Base-by-base conservation (phyloP, 139 green algal species). In the Chlamydomonas applanata region DNA sequence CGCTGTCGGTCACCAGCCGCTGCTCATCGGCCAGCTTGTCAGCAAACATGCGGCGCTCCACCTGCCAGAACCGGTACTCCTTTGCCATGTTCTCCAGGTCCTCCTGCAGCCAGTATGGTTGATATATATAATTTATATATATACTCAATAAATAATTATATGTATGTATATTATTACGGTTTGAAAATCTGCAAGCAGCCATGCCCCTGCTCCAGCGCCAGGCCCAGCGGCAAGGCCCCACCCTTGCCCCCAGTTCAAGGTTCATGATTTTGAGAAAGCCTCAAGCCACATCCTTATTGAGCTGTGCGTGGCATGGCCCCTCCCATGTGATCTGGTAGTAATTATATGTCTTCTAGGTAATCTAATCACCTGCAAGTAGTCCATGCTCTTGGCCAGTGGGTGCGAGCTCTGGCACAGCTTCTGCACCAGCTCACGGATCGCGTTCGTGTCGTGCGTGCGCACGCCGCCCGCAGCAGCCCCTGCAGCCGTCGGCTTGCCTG, bases 321-420 rank as follows among this genome's bases (percentile, higher is more conserved):
- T n/a, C n/a, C n/a, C n/a, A n/a, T n/a, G n/a, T n/a, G n/a, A n/a
- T n/a, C n/a, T n/a, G n/a, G n/a, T n/a, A n/a, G n/a, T n/a, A n/a
- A n/a, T n/a, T n/a, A n/a, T n/a, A n/a, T n/a, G n/a, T n/a, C n/a
- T n/a, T n/a, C n/a, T n/a, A n/a, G n/a, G n/a, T n/a, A n/a, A n/a
- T n/a, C n/a, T n/a, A n/a, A n/a, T n/a, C 29, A 68, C 68, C 74
- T 88, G 79, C 65, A 94, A 66, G 71, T 89, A 88, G 75, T 94
- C 89, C 81, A 94, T 88, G 33, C 49, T 82, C 71, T 85, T 87
- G 16, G 79, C 87, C 60, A 94, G 82, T 11, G 89, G 89, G 36
- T 87, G 83, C 32, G 82, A 87, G 75, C 71, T 83, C 76, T 91
- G 84, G 72, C 82, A 89, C 73, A 92, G 77, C 79, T 82, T 83